Base-by-base conservation (phyloP, 345 rosid genomes). In the Psidium friedrichsthalianum region DNA sequence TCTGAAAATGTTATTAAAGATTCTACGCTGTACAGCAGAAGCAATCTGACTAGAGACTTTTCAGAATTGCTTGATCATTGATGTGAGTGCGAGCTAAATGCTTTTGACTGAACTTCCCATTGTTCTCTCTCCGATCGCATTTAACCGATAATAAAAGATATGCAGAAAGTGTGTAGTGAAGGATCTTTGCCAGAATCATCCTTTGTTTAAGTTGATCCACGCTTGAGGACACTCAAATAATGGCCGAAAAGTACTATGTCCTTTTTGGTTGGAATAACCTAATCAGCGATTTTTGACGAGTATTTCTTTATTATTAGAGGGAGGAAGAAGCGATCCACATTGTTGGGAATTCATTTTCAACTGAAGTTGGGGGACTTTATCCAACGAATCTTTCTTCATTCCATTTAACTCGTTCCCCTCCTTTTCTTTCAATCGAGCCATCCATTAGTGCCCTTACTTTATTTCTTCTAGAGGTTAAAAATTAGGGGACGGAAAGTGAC, bases 401-500 rank as follows among this genome's bases (percentile, higher is more conserved):
- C 58, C 58, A 56, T 4, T 25, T 56, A 56, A 22, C 58, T 21
- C 3, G 24, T 20, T 55, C 57, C 57, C 57, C 24, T 55, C 7
- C 1, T 52, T 52, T 52, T 52, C 54, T 52, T 52, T 56, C 25
- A 8, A 8, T 0, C 1, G n/a, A 56, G 58, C 58, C 2, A 1
- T 56, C 58, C 58, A 56, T 56, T 3, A 22, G 1, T 56, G 11
- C 11, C 58, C 58, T 56, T 1, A 21, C 58, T 56, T 56, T 56
- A 56, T 22, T 1, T 56, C 58, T 56, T 56, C 12, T 0, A 22
- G 58, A 56, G 58, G 58, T 56, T 8, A 56, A 11, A 56, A 56
- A 0, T 1, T 11, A 22, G 5, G 2, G 25, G 25, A 0, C 0
- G n/a, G 58, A 21, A 56, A 1, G 11, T n/a, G 5, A 56, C 58